Conservation (phyloP, 805 yeast species). For the Komagataella kurtzmanii region DNA sequence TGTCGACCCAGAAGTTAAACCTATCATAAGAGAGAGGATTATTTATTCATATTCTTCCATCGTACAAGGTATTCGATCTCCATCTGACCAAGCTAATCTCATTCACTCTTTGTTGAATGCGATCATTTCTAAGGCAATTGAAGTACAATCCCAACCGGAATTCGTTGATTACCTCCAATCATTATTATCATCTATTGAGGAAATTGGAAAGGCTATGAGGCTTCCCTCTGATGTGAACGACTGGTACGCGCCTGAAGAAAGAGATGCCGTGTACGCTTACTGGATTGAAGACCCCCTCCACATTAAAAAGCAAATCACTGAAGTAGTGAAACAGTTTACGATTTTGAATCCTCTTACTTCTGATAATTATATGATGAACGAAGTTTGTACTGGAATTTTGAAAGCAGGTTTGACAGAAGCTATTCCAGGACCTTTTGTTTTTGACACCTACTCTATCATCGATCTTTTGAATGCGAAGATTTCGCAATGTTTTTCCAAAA, state of each 20-base stretch:
- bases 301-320: conserved; percentile 27
- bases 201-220: conserved; percentile 58
- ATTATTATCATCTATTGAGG: conserved; percentile 48
- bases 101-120: not conserved
- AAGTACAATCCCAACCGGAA: not conserved
- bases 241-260: conserved; percentile 20
- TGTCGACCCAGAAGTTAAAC: conserved; percentile 21
- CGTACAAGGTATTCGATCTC: conserved; percentile 37
- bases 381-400: conserved; percentile 48
- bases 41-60: conserved; percentile 51
- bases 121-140: not conserved
- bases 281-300: conserved; percentile 36
- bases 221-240: conserved; percentile 41
- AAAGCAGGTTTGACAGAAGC: conserved; percentile 52
- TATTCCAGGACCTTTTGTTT: conserved; percentile 53
- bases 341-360: conserved; percentile 22
- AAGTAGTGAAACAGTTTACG: conserved; percentile 27
- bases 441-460: conserved; percentile 26
- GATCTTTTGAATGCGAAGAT: conserved; percentile 23
- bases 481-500: conserved; percentile 11
- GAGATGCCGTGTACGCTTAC: conserved; percentile 16
- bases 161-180: conserved; percentile 34
- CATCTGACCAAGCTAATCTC: conserved; percentile 23
- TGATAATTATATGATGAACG: conserved; percentile 38
- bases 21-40: conserved; percentile 43